Base-by-base conservation (phyloP, 164 flowering plant species). In the Tinospora cordifolia region DNA sequence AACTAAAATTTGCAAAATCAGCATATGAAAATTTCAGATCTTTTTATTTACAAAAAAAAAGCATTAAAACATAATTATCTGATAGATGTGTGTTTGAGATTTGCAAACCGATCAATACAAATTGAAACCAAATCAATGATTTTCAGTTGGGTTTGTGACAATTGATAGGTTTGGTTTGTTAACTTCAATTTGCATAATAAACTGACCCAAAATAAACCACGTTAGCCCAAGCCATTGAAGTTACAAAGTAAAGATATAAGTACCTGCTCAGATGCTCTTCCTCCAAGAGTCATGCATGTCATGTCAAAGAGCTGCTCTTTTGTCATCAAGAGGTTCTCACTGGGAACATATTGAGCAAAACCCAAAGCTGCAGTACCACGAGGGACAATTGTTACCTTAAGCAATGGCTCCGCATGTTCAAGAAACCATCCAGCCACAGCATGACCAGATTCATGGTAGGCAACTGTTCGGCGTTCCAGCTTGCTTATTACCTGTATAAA, bases 251-350 rank as follows among this genome's bases (percentile, higher is more conserved):
- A 19, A 19, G n/a, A 54, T 54, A 54, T n/a, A 24, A 54, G 19
- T 76, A 91, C 98, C 97, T 93, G 93, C 74, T 93, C 98, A n/a
- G 98, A 86, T 58, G 98, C 98, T 69, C 98, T 85, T 30, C 98
- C 98, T 44, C 98, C 98, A 57, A 93, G 91, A 25, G 96, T 93
- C 98, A 93, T 93, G 84, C 97, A 91, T 22, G 97, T 93, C 95
- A 93, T 84, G 62, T 93, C 98, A 79, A 93, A 88, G 54, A 88
- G 97, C 76, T 93, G 98, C 79, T 93, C 98, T 74, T 90, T 93
- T 12, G 97, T 93, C 95, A 89, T 84, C 59, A 93, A 84, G 69
- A 93, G 97, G 80, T 91, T 90, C 71, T 93, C 98, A 72, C 83
- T 93, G 1, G 98, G 98, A 67, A 93, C 96, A 83, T 93, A 93